These are phyloP conservation scores for Oryza australiensis DNA, from an alignment of 176 grass and related monocot genomes.

Conservation along the genomic window DNA sequence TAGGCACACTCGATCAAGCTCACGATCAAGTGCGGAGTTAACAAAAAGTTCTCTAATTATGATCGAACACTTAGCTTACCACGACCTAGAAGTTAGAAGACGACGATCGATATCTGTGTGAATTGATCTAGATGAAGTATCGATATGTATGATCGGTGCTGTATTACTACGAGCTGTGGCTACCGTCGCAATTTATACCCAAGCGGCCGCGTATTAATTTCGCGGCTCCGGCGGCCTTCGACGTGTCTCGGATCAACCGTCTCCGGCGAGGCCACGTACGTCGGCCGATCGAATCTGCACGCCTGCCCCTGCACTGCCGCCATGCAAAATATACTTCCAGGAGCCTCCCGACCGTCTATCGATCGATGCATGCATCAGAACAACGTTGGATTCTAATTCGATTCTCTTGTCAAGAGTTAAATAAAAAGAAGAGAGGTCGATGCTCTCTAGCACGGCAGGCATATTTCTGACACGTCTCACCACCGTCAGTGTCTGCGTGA, in stretches of 20 bases:
- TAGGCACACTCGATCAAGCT: too few relatives aligned
- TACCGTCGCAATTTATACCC: conserved; percentile 14
- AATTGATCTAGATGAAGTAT: background rate
- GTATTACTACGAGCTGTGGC: too few relatives aligned
- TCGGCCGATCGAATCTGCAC: background rate
- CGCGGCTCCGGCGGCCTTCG: background rate
- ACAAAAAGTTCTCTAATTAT: too few relatives aligned
- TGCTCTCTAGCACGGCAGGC: background rate
- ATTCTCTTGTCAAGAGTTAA: background rate
- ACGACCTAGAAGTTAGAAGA: background rate
- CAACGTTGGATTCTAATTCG: conserved; percentile 29
- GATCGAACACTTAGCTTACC: background rate
- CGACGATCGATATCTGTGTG: background rate
- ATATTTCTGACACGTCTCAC: background rate
- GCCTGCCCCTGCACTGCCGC: background rate
- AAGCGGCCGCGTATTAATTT: background rate
- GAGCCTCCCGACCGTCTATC: conserved; percentile 2
- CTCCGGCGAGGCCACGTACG: background rate
- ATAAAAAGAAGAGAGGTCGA: background rate
- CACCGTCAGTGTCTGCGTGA: background rate
- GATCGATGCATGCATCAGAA: background rate
- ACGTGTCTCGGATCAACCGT: conserved; percentile 20
- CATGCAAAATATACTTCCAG: conserved; percentile 11
- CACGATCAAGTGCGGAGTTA: background rate
- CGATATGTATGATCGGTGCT: too few relatives aligned